Evolutionary conservation across 805 yeast genomes (phyloP), one percentile per base, ranked within the genome.

Genomic region (Tetrapisispora phaffii): DNA sequence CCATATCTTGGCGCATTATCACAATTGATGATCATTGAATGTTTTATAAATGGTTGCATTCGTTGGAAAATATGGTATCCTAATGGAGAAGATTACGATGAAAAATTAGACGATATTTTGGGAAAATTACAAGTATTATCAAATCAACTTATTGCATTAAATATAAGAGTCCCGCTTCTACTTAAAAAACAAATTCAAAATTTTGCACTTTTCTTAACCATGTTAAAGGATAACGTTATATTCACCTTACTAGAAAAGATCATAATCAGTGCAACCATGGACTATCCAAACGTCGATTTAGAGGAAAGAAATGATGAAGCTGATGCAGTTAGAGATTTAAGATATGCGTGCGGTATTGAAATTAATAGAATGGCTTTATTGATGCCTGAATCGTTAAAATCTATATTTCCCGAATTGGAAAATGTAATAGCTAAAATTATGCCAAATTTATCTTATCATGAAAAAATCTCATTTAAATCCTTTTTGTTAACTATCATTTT

Each of bases 51-150:
- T 48, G 98, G 97, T 32, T 82, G 94, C 21, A 80, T 93, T 12
- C 76, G 99, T 58, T 94, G 99, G 98, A 79, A 86, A 55, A 79
- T 87, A 16, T 90, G 97, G 96, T 88, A 86, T 55, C 53, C 61
- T 1, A 49, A 49, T 44, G 53, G 54, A 13, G 49, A 50, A 13
- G 70, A 67, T 39, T 71, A 68, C 47, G 72, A 76, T 42, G 80
- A 75, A 32, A 67, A 68, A 33, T 69, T 77, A 13, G 80, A 79
- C 42, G 70, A 61, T 19, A 69, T 77, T 44, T 66, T 79, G 43
- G 70, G 69, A 39, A 73, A 74, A 42, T 79, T 83, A 9, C 88
- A 85, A 58, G 74, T 72, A 15, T 70, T 87, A 41, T 84, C 95
- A 41, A 82, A 84, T 50, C 76, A 81, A 54, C 69, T 93, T 47